A percentile compares a stretch with the other conserved stretches of the same genome.
Evolutionary conservation across 148 eudicot species (phyloP).

Genomic region (Rhododendron molle): DNA sequence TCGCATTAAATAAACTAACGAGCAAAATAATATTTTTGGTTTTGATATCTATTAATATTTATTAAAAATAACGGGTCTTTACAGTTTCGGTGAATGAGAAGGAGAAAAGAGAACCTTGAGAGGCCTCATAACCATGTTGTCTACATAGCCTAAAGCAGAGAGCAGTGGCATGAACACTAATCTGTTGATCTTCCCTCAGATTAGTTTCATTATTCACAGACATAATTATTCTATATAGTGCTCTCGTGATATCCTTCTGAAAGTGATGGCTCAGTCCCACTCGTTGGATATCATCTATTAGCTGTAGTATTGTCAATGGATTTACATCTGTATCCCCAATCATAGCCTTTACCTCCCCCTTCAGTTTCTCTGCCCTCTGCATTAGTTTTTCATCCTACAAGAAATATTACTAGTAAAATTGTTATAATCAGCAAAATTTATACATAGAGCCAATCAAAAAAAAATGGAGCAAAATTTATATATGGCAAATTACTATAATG

Average conservation of each 20-base stretch:
- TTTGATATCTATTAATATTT: too few species aligned
- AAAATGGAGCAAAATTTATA: too few species aligned
- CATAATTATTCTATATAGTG: neutral
- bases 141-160: constrained; percentile 16
- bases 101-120: too few species aligned
- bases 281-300: constrained; percentile 29
- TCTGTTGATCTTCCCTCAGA: neutral
- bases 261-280: constrained; percentile 27
- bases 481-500: too few species aligned
- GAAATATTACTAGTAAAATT: neutral
- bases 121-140: constrained; percentile 18
- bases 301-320: constrained; percentile 12
- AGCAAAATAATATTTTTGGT: too few species aligned
- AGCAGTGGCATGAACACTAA: constrained; percentile 2
- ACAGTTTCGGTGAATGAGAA: too few species aligned
- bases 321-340: constrained; percentile 5
- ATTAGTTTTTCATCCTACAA: neutral
- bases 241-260: constrained; percentile 8
- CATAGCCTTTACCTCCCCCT: constrained; percentile 18
- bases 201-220: neutral
- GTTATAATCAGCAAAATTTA: too few species aligned
- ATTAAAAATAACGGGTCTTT: too few species aligned
- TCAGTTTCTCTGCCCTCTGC: constrained; percentile 11
- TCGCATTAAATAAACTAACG: too few species aligned
- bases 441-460: too few species aligned